Percentiles rank a stretch among this genome's conserved stretches.
Conservation (phyloP, 495 filamentous ascomycete species). For the Aspergillus ostianus region DNA sequence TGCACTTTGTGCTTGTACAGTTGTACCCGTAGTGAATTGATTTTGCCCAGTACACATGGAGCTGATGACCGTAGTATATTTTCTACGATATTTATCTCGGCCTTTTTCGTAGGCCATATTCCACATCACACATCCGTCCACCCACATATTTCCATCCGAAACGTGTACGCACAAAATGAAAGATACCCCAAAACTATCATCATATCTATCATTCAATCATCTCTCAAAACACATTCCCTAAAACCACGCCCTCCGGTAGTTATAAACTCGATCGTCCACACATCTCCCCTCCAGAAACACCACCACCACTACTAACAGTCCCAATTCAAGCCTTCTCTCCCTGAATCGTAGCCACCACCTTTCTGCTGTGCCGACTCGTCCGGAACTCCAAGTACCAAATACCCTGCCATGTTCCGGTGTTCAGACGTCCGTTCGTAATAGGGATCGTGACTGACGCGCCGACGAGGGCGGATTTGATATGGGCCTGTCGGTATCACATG, state of each 20-base stretch:
- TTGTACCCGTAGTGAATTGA: background rate
- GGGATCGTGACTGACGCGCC: slow-evolving; percentile 87
- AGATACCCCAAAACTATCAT: no score
- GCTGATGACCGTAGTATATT: no score
- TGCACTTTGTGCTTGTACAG: slow-evolving; percentile 23
- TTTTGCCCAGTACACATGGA: no score
- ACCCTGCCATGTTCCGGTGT: slow-evolving; percentile 70
- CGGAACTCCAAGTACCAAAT: slow-evolving; percentile 97
- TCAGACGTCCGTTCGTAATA: slow-evolving; percentile 79
- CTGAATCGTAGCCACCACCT: slow-evolving; percentile 90
- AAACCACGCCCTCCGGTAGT: no score
- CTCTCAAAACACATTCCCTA: no score
- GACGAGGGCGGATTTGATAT: slow-evolving; percentile 87
- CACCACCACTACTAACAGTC: background rate
- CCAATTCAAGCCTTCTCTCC: slow-evolving; percentile 70
- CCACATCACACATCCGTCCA: no score
- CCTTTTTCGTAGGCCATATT: no score
- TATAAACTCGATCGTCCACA: slow-evolving; percentile 17
- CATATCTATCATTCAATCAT: no score
- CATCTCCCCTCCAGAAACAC: background rate
- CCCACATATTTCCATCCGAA: no score
- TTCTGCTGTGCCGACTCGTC: slow-evolving; percentile 67
- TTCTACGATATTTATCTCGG: no score
- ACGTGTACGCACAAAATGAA: no score
- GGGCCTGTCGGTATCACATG: no score